phyloP scores from a whole-genome alignment of 2,329 filamentous ascomycete species.

The Neoascochyta sp. region DNA sequence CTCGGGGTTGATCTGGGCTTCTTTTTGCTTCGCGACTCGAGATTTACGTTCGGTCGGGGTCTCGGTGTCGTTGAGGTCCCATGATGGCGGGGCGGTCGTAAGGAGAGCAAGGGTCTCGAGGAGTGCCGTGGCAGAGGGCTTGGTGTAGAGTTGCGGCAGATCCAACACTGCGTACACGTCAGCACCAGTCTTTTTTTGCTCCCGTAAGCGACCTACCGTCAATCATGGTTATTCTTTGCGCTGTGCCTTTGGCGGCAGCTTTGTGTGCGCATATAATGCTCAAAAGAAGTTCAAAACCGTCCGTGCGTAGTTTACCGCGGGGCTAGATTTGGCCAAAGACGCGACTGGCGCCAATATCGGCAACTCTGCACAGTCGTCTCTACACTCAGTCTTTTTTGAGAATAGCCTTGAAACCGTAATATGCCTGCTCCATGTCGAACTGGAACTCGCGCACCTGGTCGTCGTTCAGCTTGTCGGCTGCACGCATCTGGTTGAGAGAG shows the following conservation, averaged over 20 bases:
- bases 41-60: conserved; percentile 34
- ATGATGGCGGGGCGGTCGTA: conserved; percentile 63
- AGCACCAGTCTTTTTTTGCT: conserved; percentile 5
- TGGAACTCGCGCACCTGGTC: conserved; percentile 85
- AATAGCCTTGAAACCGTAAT: conserved; percentile 85
- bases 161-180: conserved; percentile 56
- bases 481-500: conserved; percentile 94
- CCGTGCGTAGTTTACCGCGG: conserved; percentile 20
- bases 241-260: background rate
- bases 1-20: conserved; percentile 37
- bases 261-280: no score
- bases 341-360: background rate
- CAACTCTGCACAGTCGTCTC: background rate
- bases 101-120: conserved; percentile 64
- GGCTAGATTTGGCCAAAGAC: conserved; percentile 6
- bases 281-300: conserved; percentile 10
- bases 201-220: conserved; percentile 21
- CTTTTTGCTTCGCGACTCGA: conserved; percentile 1
- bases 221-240: no score
- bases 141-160: conserved; percentile 78
- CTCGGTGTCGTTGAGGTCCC: conserved; percentile 47
- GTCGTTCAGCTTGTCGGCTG: conserved; percentile 82
- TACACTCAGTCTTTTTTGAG: conserved; percentile 46
- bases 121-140: conserved; percentile 63
- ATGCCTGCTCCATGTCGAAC: conserved; percentile 90